phyloP scores from a whole-genome alignment of 441 rosid genomes.

The Bruguiera hainesii region DNA sequence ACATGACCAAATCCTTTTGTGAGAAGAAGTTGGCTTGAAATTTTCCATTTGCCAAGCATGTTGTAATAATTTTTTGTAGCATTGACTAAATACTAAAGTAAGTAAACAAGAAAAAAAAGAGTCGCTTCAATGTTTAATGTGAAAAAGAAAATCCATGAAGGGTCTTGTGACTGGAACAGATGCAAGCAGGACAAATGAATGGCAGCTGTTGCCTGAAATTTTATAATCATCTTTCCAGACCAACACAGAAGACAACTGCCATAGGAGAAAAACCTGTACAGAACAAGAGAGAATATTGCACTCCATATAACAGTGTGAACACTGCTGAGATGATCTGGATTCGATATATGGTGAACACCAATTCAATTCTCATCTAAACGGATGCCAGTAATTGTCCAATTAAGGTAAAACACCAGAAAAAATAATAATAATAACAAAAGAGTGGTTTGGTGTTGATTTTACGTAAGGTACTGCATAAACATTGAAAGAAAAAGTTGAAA shows the following conservation, averaged over 20 bases:
- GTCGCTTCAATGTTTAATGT: neutral
- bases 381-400: conserved; percentile 3
- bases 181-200: no score
- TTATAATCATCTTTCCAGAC: neutral
- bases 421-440: neutral
- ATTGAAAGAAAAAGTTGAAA: conserved; percentile 10
- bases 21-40: neutral
- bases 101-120: neutral
- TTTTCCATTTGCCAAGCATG: no score
- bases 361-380: conserved; percentile 2
- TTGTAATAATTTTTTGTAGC: neutral
- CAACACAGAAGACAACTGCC: neutral
- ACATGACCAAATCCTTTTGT: neutral
- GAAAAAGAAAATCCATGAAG: neutral
- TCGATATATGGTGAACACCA: no score
- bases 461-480: conserved; percentile 6
- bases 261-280: neutral
- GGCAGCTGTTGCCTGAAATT: neutral
- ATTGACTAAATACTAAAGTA: neutral
- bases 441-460: neutral
- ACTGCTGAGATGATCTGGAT: no score
- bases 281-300: neutral
- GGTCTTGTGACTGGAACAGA: no score
- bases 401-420: neutral
- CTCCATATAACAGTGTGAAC: no score